Conservation (phyloP, 2,329 filamentous ascomycete genomes). For the Penicillium sp. region DNA sequence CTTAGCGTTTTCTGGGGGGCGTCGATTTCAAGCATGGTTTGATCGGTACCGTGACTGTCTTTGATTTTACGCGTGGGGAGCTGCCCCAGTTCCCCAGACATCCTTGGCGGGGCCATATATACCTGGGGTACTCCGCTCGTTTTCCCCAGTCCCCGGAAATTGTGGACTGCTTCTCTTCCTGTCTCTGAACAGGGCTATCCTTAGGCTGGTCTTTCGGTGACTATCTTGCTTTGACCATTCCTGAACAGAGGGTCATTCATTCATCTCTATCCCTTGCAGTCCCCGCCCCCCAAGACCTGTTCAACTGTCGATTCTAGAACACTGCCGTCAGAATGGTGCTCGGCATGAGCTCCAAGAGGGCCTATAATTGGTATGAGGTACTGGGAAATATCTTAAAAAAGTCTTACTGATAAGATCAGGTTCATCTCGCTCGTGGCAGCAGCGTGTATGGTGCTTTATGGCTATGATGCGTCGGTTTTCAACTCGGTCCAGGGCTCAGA, state of each 20-base stretch:
- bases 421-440: constrained; percentile 69
- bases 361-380: constrained; percentile 30
- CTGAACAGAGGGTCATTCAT: neutral
- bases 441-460: constrained; percentile 72
- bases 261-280: neutral
- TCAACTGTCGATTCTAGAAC: neutral
- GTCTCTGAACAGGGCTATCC: constrained; percentile 1
- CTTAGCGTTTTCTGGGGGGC: constrained; percentile 21
- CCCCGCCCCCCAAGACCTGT: neutral
- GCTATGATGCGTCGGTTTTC: constrained; percentile 72
- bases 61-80: neutral
- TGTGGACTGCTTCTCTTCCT: constrained; percentile 1
- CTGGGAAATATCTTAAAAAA: neutral
- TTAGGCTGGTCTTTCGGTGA: neutral
- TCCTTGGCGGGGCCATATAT: constrained; percentile 8
- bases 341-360: constrained; percentile 28
- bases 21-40: constrained; percentile 7
- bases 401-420: constrained; percentile 31
- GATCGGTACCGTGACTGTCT: constrained; percentile 1
- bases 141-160: constrained; percentile 1
- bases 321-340: constrained; percentile 18
- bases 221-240: neutral
- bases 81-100: constrained; percentile 1
- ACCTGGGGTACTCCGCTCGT: constrained; percentile 15
- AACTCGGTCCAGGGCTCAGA: constrained; percentile 68